Evolutionary conservation across 1,139 yeast species (phyloP).

Genomic region (Nakaseomyces glabratus): DNA sequence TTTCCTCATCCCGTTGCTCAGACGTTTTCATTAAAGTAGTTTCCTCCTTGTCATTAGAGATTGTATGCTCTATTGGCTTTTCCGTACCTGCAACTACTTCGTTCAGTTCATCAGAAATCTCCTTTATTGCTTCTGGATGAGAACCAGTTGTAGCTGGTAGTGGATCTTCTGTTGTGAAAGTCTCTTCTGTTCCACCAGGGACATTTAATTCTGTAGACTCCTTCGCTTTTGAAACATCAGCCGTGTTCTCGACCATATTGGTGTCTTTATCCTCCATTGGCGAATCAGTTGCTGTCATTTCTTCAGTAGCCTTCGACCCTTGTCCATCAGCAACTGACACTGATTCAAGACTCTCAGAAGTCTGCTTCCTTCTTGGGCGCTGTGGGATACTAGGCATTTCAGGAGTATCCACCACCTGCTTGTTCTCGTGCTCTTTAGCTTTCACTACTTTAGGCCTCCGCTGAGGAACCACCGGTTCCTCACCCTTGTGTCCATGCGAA

Average conservation of each 20-base stretch:
- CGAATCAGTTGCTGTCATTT: not conserved
- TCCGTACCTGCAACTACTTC: too few species aligned
- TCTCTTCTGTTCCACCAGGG: not conserved
- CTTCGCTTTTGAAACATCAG: not conserved
- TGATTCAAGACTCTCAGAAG: not conserved
- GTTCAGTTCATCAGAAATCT: too few species aligned
- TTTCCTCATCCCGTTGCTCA: too few species aligned
- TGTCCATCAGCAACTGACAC: not conserved
- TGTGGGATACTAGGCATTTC: not conserved
- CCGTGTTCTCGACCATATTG: not conserved
- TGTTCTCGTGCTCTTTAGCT: too few species aligned
- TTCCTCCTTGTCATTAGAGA: too few species aligned
- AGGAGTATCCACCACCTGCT: constrained; percentile 5
- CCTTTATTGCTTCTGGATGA: too few species aligned
- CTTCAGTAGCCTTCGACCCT: not conserved
- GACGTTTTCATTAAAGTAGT: too few species aligned
- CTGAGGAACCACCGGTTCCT: constrained; percentile 7
- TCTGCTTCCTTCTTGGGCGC: not conserved
- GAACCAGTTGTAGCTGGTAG: not conserved
- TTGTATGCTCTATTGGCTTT: too few species aligned
- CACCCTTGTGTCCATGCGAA: too few species aligned
- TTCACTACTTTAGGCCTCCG: too few species aligned
- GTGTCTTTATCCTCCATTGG: not conserved
- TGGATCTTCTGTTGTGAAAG: not conserved
- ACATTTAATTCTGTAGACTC: not conserved